A percentile compares a stretch with the other conserved stretches of the same genome.
These are phyloP conservation scores for Chaetomidium leptoderma DNA, from an alignment of 495 filamentous ascomycete species.

Conservation along the genomic window DNA sequence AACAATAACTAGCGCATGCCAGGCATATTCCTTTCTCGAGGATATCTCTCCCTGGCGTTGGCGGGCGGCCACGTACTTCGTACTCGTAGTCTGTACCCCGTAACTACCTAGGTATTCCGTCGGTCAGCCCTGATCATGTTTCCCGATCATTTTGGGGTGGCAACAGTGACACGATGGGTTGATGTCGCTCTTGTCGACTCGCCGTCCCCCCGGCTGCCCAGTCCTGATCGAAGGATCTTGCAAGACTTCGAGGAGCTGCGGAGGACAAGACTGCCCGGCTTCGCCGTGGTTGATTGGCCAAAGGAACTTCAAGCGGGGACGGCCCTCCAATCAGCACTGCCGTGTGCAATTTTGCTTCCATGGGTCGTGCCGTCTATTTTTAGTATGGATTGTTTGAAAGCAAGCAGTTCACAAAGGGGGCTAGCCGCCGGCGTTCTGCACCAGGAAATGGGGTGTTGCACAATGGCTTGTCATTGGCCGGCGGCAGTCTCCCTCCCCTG, in stretches of 20 bases:
- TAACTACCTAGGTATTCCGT: too few relatives aligned
- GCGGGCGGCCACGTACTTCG: background rate
- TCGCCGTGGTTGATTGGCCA: conserved; percentile 9
- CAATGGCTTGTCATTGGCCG: conserved; percentile 21
- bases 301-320: conserved; percentile 3
- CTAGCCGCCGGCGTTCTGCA: conserved; percentile 29
- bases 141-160: too few relatives aligned
- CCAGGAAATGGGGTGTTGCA: conserved; percentile 9
- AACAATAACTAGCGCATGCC: conserved; percentile 5
- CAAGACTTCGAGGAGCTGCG: conserved; percentile 4
- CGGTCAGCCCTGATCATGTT: too few relatives aligned
- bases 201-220: too few relatives aligned
- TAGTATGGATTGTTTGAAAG: conserved; percentile 33
- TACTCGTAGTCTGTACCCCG: too few relatives aligned
- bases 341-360: conserved; percentile 25
- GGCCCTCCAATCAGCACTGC: conserved; percentile 24
- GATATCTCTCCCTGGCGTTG: background rate
- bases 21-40: background rate
- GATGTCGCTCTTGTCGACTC: too few relatives aligned
- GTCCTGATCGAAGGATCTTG: background rate
- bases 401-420: conserved; percentile 27
- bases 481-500: conserved; percentile 22
- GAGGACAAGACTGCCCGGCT: background rate
- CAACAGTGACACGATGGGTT: too few relatives aligned
- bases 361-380: conserved; percentile 31